Evolutionary conservation across 116 monocot genomes (phyloP).

Genomic region (Cymodocea nodosa): DNA sequence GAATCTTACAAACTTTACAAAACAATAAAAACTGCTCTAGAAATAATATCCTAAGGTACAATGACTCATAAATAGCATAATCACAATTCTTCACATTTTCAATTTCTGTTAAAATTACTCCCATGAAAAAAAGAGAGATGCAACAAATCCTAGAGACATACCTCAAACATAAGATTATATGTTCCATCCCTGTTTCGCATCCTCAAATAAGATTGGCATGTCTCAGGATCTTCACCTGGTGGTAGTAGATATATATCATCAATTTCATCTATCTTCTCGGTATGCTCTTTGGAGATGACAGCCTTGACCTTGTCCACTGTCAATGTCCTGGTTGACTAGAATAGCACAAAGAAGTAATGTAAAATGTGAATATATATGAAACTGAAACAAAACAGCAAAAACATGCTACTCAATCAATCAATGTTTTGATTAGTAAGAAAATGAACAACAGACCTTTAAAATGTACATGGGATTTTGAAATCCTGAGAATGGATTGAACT

Average conservation of each 20-base stretch:
- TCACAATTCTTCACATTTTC: no score
- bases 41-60: no score
- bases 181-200: constrained; percentile 99
- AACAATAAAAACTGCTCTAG: no score
- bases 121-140: no score
- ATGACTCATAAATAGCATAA: no score
- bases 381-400: no score
- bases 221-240: constrained; percentile 98
- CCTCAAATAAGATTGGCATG: constrained; percentile 97
- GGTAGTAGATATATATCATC: constrained; percentile 98
- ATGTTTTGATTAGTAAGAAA: neutral
- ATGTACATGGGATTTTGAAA: constrained; percentile 99
- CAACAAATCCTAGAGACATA: constrained; percentile 8
- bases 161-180: constrained; percentile 99
- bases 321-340: constrained; percentile 60
- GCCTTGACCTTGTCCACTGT: constrained; percentile 70
- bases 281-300: constrained; percentile 45
- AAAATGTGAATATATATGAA: neutral
- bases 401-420: neutral
- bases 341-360: constrained; percentile 16
- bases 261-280: constrained; percentile 71
- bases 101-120: no score
- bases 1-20: no score
- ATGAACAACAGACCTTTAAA: constrained; percentile 63
- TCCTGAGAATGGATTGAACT: constrained; percentile 96